Conservation (phyloP, 352 stramenopile genomes). For the Chrysophaeum taylorii region DNA sequence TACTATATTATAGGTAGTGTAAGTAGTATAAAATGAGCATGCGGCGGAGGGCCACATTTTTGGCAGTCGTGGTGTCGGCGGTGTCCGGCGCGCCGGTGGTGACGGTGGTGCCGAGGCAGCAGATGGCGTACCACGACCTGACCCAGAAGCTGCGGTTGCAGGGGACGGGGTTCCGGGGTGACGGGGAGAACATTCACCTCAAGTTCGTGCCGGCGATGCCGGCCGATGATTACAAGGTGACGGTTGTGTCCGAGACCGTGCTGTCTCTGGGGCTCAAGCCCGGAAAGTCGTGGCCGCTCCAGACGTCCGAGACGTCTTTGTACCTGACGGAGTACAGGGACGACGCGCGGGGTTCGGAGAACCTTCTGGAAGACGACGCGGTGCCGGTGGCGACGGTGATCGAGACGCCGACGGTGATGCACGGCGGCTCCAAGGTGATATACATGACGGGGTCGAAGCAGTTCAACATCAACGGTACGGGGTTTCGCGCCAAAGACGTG, state of each 20-base stretch:
- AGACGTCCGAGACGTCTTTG: neutral
- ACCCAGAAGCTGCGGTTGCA: neutral
- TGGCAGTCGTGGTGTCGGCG: neutral
- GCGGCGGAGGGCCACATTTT: too few relatives aligned
- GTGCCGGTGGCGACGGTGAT: neutral
- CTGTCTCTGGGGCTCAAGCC: neutral
- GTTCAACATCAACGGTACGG: conserved; percentile 6
- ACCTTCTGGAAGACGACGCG: neutral
- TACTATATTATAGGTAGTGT: too few relatives aligned
- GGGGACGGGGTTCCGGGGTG: neutral
- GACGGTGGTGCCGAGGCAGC: neutral
- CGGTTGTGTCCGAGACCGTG: neutral
- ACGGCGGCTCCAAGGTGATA: neutral
- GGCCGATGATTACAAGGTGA: neutral
- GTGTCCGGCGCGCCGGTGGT: neutral
- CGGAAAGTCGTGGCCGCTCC: neutral
- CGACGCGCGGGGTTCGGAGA: neutral
- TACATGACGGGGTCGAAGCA: conserved; percentile 7
- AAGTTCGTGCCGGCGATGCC: neutral
- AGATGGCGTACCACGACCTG: neutral
- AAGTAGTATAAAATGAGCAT: too few relatives aligned
- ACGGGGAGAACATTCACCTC: neutral
- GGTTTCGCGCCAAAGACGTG: neutral
- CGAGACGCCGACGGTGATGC: conserved; percentile 8
- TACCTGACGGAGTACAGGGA: neutral